Evolutionary conservation across 78 protist genomes (phyloP).

Genomic region (Tieghemostelium lacteum): DNA sequence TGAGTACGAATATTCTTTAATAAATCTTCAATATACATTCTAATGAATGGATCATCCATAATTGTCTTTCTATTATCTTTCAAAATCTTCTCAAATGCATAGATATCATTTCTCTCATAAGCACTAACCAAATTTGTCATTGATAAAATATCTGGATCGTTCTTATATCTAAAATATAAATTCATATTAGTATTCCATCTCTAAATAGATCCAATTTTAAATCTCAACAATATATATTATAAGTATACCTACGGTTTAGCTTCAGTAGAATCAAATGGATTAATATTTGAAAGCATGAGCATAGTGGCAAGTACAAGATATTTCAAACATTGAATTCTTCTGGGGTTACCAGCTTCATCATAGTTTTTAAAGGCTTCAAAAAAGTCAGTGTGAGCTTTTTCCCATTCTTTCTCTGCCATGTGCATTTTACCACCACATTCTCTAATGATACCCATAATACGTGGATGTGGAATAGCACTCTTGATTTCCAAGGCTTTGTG

Average conservation of each 20-base stretch:
- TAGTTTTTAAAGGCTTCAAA: conserved; percentile 99
- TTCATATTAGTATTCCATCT: no score
- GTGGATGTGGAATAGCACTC: conserved; percentile 97
- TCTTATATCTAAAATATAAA: conserved; percentile 83
- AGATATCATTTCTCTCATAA: conserved; percentile 88
- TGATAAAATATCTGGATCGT: conserved; percentile 95
- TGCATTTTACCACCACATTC: conserved; percentile 98
- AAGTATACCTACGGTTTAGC: conserved; percentile 87
- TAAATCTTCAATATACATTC: conserved; percentile 90
- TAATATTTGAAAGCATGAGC: conserved; percentile 90
- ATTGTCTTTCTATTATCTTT: conserved; percentile 79
- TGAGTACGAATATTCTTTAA: conserved; percentile 88
- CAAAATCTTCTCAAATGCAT: conserved; percentile 91
- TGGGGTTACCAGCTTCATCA: conserved; percentile 92
- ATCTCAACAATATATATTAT: no score
- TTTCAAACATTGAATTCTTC: conserved; percentile 94
- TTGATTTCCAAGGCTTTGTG: conserved; percentile 80
- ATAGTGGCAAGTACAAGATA: conserved; percentile 95
- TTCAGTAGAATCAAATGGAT: conserved; percentile 96
- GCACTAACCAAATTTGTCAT: conserved; percentile 92
- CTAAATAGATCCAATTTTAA: no score
- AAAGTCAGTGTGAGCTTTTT: conserved; percentile 93
- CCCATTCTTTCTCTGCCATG: conserved; percentile 93
- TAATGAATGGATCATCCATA: conserved; percentile 94
- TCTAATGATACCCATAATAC: conserved; percentile 95